Base-by-base conservation (phyloP, 2,329 filamentous ascomycete genomes). In the Beauveria rudraprayagi region DNA sequence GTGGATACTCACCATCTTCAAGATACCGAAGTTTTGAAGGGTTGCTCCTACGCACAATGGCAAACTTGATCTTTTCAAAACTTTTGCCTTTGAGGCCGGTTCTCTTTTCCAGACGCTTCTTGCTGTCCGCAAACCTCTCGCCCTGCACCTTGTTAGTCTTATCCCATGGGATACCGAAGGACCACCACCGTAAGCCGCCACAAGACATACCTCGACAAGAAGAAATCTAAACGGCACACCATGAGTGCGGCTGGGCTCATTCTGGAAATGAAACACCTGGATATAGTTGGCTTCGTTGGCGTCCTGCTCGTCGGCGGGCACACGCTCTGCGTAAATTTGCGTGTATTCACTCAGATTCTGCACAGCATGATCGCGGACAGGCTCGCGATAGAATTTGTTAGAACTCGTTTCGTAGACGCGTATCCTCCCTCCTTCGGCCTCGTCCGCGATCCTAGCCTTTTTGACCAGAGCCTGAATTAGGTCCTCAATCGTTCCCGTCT, bases 51-150 rank as follows among this genome's bases (percentile, higher is more conserved):
- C 86, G 80, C 56, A 97, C 83, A 37, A 96, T 76, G 7, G 92
- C 90, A 78, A 99, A 97, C 75, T 95, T 97, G 75, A 99, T 94
- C 80, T 97, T 97, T 75, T 99, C 93, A 67, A 99, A 92, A 66
- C 91, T 91, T 80, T 99, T 99, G 73, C 94, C 95, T 76, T 97
- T 97, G 76, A 99, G 87, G 28, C 92, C 92, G 0, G 91, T 96
- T 62, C 93, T 83, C 74, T 92, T 93, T 67, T 94, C 92, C 4
- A 99, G 79, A n/a, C 94, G 86, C 76, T 96, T 91, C 78, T 93
- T 97, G 48, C 92, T 97, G 40, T 97, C 91, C 62, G 85, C 86
- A 75, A 99, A 97, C 44, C 82, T 80, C 73, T 99, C 94, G 59
- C 86, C 90, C 85, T 93, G 56, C 6, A 4, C 10, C 16, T 30